Base-by-base conservation (phyloP, 306 rosid species). In the Bauhinia variegata region DNA sequence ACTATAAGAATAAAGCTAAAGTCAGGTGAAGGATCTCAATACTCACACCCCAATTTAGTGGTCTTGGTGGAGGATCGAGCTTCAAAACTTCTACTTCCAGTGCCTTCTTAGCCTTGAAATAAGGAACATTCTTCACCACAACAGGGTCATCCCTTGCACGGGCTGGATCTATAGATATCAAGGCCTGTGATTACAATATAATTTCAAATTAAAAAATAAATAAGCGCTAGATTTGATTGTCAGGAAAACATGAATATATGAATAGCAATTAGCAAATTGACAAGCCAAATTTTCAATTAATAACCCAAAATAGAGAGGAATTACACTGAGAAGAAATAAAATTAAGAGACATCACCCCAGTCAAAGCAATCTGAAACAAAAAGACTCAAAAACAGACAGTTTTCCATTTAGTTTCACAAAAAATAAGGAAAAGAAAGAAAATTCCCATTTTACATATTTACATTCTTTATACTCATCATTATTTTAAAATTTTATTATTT, bases 121-220 rank as follows among this genome's bases (percentile, higher is more conserved):
- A 87, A 61, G 98, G 90, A 46, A 93, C 28, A 64, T 88, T 90
- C 80, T 77, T 89, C 77, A 89, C 97, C 17, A 93, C 71, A 70
- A 88, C 87, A 70, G 97, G 95, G 73, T 89, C 98, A 55, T 85
- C 90, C 84, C 83, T 88, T 64, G 97, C 96, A 30, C 98, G 95
- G 30, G 34, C 88, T 79, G 98, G 98, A 75, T 93, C 97, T 46
- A 89, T 76, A 54, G 97, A 84, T 77, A 80, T 86, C 83, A 93
- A 81, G 60, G 86, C 91, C 98, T 93, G 83, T 49, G 58, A 73
- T 76, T 72, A 62, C 57, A 63, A 41, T 56, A 49, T 13, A n/a
- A 76, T 68, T 66, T 34, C 12, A 6, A 49, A 56, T 55, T 12
- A 68, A 28, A 0, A 46, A 31, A 44, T 32, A 10, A 37, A 31